A percentile compares a stretch with the other conserved stretches of the same genome.
Conservation (phyloP, 2,329 filamentous ascomycete genomes). For the Furcasterigmium sp. region DNA sequence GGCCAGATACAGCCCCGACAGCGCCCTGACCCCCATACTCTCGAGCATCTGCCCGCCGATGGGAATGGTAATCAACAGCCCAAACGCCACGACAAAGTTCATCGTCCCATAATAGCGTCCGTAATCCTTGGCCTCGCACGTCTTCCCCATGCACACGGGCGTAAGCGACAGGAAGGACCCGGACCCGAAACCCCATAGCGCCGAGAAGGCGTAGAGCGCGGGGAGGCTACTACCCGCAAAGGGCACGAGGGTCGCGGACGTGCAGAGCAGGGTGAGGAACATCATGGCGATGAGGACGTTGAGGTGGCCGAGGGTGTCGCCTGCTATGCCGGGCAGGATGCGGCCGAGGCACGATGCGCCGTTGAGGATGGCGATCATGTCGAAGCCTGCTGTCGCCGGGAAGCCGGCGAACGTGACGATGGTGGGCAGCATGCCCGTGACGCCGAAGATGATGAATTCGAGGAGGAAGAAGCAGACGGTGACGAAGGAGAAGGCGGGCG, state of each 20-base stretch:
- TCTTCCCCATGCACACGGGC: slow-evolving; percentile 38
- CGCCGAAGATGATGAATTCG: slow-evolving; percentile 43
- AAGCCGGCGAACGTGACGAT: slow-evolving; percentile 31
- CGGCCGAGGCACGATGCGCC: slow-evolving; percentile 35
- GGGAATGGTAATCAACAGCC: slow-evolving; percentile 37
- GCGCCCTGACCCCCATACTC: slow-evolving; percentile 32
- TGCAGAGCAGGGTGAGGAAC: slow-evolving; percentile 21
- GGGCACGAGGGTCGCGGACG: slow-evolving; percentile 36
- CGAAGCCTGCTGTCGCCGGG: slow-evolving; percentile 31
- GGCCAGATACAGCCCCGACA: slow-evolving; percentile 40
- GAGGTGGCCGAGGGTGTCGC: slow-evolving; percentile 37
- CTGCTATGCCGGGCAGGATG: slow-evolving; percentile 34
- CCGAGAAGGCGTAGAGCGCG: slow-evolving; percentile 37
- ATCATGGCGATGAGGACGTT: slow-evolving; percentile 30
- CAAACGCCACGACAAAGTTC: slow-evolving; percentile 39
- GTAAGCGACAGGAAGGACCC: slow-evolving; percentile 40
- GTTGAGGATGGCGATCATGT: slow-evolving; percentile 38
- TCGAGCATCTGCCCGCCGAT: slow-evolving; percentile 39
- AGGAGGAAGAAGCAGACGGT: slow-evolving; percentile 36
- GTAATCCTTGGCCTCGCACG: slow-evolving; percentile 40
- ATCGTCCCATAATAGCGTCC: slow-evolving; percentile 28
- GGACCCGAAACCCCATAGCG: slow-evolving; percentile 41
- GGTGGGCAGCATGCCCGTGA: slow-evolving; percentile 38
- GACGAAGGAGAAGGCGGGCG: slow-evolving; percentile 33
- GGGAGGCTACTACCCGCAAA: slow-evolving; percentile 31